Base-by-base conservation (phyloP, 2,329 filamentous ascomycete species). In the Thelonectria blattea region DNA sequence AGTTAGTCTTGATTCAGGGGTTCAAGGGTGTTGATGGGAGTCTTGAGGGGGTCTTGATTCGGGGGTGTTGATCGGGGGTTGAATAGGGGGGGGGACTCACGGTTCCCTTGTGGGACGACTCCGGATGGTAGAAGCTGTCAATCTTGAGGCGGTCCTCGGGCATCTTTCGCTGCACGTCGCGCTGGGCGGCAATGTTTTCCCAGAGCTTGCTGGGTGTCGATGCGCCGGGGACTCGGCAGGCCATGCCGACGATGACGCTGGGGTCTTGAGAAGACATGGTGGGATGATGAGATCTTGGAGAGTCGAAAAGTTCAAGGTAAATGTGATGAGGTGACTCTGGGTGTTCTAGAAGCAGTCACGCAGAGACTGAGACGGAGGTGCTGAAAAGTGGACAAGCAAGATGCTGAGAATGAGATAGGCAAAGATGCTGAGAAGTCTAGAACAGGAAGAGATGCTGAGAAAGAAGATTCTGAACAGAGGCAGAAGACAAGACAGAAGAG, bases 141-240 rank as follows among this genome's bases (percentile, higher is more conserved):
- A 73, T 75, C 64, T 80, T 80, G 73, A 84, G 83, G 34, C 83
- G 74, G 56, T 79, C 75, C 63, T 78, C 71, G 14, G 79, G 79
- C 12, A 80, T 74, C 41, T 75, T 73, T 41, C 51, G 58, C 52
- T 68, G 43, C 70, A 76, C 66, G 73, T 79, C 45, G 71, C 77
- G 34, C 71, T 76, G 42, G 73, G 73, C 32, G 11, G 58, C 55
- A 37, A 68, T 62, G 43, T 55, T 63, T 10, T 74, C 58, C 74
- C 74, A 76, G 34, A 76, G 71, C 17, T 66, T 64, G 27, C 69
- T 39, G 47, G 61, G 55, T 22, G 66, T 56, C 39, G 65, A 71
- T 32, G 71, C 57, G 37, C 51, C 57, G 8, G 57, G 57, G 34
- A 60, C 57, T 32, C 72, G 65, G 32, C 73, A 72, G 20, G 69